Evolutionary conservation across 139 green algal species (phyloP).

Genomic region (Chlorella sorokiniana): DNA sequence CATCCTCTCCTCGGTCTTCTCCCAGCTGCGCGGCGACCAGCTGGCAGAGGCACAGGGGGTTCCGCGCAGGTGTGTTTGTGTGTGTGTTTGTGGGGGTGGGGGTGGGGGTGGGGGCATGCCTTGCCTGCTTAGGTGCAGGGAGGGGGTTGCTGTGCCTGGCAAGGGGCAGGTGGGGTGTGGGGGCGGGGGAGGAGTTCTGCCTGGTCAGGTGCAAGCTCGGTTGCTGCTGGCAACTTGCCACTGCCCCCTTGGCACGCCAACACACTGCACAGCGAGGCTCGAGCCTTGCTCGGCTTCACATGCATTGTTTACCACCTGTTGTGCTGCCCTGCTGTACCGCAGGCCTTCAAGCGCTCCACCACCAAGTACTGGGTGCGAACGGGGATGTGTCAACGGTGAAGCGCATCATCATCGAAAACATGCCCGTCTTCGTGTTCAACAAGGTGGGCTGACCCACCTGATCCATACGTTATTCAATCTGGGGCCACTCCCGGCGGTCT

Average conservation of each 20-base stretch:
- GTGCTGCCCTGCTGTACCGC: not conserved
- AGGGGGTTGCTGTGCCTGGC: not conserved
- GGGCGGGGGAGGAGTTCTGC: too few species aligned
- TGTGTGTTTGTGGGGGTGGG: too few species aligned
- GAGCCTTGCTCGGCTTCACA: not conserved
- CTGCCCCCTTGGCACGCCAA: too few species aligned
- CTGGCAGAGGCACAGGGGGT: constrained; percentile 45
- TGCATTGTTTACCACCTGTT: not conserved
- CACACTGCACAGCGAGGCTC: too few species aligned
- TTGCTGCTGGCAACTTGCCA: too few species aligned
- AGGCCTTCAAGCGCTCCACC: constrained; percentile 91
- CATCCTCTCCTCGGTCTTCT: constrained; percentile 81
- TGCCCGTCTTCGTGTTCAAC: constrained; percentile 85
- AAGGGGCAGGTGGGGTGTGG: not conserved
- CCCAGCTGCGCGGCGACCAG: constrained; percentile 79
- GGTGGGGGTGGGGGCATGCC: not conserved
- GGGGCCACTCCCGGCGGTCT: too few species aligned
- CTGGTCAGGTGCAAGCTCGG: too few species aligned
- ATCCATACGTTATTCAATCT: too few species aligned
- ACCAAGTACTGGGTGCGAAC: constrained; percentile 97
- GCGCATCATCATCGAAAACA: constrained; percentile 88
- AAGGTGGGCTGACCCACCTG: too few species aligned
- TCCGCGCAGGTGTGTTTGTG: constrained; percentile 40
- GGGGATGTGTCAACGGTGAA: constrained; percentile 90
- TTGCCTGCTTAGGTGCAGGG: not conserved